Evolutionary conservation across 441 rosid species (phyloP), one percentile per base, ranked within the genome.

Genomic region (Bocquillonia castaneifolia): DNA sequence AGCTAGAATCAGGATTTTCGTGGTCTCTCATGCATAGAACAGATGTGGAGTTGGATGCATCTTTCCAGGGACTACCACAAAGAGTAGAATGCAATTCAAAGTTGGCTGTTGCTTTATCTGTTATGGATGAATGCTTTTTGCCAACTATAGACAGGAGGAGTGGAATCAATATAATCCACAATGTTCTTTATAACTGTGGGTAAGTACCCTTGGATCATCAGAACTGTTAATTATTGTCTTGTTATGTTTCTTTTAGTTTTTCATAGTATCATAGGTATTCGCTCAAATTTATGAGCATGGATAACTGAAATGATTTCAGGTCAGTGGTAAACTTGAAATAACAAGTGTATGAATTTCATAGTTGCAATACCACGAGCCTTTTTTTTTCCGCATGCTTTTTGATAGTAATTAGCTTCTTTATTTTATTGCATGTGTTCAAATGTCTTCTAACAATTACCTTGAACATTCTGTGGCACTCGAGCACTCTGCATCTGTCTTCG

Each of bases 91-190:
- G 88, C 78, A 91, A 90, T 80, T 90, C 97, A 45, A 94, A 94
- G 83, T 91, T 94, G 63, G 98, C 98, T 45, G 91, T 94, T 32
- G 94, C 97, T n/a, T 74, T 88, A 69, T 84, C 88, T 61, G 84
- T 92, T 56, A 92, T 94, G 99, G 96, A 92, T 76, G 99, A 94
- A 76, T 94, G 99, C 75, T 94, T 94, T 82, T 81, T 94, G 83
- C 99, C 98, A n/a, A 85, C 88, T 55, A 76, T 88, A 80, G 98
- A 94, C 80, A 71, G 96, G 78, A 81, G 99, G 80, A 94, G 97
- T 79, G 89, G 92, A 64, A 74, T 92, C 76, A 90, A 90, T 83
- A 59, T 90, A 71, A 82, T 92, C 64, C 87, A 79, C 29, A 88
- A 84, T 79, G 92, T 88, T 76, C 84, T 94, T 60, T 90, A 88